Conservation (phyloP, 352 stramenopile genomes). For the Phytophthora kernoviae region DNA sequence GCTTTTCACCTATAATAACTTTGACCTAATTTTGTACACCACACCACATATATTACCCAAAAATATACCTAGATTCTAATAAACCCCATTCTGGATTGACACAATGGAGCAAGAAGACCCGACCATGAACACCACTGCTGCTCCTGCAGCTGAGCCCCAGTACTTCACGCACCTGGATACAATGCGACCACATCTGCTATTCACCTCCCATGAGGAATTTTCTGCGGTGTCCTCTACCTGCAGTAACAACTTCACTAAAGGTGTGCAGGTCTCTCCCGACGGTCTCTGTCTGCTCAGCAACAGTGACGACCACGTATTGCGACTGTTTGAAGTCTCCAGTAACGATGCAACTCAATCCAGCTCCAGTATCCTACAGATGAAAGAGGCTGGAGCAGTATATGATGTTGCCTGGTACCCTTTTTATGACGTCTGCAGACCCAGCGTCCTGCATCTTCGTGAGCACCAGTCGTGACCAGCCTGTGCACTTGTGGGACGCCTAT, state of each 20-base stretch:
- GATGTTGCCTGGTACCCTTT: constrained; percentile 90
- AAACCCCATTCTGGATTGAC: no score
- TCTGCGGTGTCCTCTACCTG: constrained; percentile 11
- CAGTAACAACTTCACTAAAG: constrained; percentile 80
- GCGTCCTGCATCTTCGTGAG: constrained; percentile 86
- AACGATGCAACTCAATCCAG: constrained; percentile 3
- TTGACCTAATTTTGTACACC: not conserved
- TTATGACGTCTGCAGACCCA: constrained; percentile 80
- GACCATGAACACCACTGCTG: not conserved
- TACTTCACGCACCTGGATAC: not conserved
- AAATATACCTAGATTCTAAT: no score
- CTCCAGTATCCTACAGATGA: constrained; percentile 52
- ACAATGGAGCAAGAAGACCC: no score
- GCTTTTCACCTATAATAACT: not conserved
- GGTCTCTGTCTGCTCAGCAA: constrained; percentile 88
- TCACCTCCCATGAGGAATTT: constrained; percentile 38
- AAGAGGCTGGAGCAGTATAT: constrained; percentile 85
- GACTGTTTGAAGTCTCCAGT: constrained; percentile 72
- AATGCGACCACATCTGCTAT: constrained; percentile 26
- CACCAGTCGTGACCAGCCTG: constrained; percentile 85
- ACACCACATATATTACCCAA: not conserved
- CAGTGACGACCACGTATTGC: constrained; percentile 81
- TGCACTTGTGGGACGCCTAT: constrained; percentile 94
- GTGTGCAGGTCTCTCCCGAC: constrained; percentile 75
- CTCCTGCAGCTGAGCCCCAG: not conserved